Conservation (phyloP, 2,329 filamentous ascomycete genomes). For the Lecanicillium sp. region DNA sequence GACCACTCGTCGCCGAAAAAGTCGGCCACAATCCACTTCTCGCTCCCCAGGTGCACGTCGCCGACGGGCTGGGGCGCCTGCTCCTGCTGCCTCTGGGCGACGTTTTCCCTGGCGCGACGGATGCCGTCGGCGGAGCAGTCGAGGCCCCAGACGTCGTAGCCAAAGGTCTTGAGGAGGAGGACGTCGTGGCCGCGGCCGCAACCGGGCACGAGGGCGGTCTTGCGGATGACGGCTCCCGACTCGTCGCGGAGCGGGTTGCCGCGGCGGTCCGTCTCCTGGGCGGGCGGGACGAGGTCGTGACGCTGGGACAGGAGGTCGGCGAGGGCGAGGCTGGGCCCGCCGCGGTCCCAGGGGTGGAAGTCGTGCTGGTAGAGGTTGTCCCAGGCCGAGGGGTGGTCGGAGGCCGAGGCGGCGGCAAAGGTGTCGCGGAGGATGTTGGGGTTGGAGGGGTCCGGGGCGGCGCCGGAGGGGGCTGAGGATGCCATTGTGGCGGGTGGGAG, state of each 20-base stretch:
- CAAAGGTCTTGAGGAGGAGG: constrained; percentile 62
- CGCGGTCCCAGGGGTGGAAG: constrained; percentile 49
- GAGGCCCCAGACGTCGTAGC: constrained; percentile 70
- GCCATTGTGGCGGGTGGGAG: constrained; percentile 1
- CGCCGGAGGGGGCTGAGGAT: neutral
- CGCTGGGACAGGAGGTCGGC: constrained; percentile 41
- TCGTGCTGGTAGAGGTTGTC: constrained; percentile 37
- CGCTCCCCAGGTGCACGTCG: constrained; percentile 36
- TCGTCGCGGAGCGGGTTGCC: constrained; percentile 18
- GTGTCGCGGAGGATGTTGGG: constrained; percentile 20
- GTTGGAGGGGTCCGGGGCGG: constrained; percentile 11
- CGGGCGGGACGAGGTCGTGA: constrained; percentile 32
- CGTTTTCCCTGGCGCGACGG: constrained; percentile 37
- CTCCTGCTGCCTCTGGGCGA: constrained; percentile 28
- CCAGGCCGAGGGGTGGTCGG: constrained; percentile 34
- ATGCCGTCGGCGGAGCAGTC: constrained; percentile 51
- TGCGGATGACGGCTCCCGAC: constrained; percentile 16
- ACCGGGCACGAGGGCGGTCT: constrained; percentile 63
- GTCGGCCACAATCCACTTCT: constrained; percentile 53
- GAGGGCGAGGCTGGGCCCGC: constrained; percentile 44
- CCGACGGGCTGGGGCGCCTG: constrained; percentile 33
- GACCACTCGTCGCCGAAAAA: constrained; percentile 59
- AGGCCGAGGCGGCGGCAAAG: constrained; percentile 25
- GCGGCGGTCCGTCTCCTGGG: constrained; percentile 24
- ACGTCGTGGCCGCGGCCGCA: constrained; percentile 81